phyloP scores from a whole-genome alignment of 108 stramenopile genomes.

The Pseudonitzschia multiseries region DNA sequence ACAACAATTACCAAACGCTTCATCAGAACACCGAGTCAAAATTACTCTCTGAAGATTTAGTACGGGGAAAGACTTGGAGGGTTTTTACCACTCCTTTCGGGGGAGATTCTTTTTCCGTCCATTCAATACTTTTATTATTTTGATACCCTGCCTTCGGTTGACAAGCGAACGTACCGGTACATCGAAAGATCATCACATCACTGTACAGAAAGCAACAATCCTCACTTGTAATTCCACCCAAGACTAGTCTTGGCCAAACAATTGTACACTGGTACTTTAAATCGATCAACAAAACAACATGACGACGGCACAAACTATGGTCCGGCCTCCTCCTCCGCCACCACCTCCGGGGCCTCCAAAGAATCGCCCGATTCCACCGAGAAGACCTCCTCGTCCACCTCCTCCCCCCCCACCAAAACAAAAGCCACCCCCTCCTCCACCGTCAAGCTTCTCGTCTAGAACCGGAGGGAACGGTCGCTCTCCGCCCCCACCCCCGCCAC shows the following conservation, averaged over 20 bases:
- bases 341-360: constrained; percentile 24
- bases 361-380: constrained; percentile 21
- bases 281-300: constrained; percentile 15
- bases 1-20: background rate
- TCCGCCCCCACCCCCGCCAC: constrained; percentile 47
- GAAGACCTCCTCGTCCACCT: constrained; percentile 43
- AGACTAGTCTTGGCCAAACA: too few species aligned
- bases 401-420: constrained; percentile 30
- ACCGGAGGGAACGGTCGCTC: constrained; percentile 19
- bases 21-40: background rate
- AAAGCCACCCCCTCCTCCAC: constrained; percentile 37
- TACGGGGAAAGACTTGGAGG: constrained; percentile 11
- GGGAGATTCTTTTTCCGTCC: constrained; percentile 6
- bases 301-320: constrained; percentile 52
- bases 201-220: background rate
- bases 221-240: background rate
- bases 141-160: background rate
- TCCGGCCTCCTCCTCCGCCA: constrained; percentile 49
- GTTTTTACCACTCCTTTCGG: constrained; percentile 12
- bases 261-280: background rate
- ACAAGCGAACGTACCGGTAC: background rate
- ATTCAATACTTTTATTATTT: background rate
- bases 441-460: background rate
- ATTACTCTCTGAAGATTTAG: background rate
- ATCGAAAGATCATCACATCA: background rate